phyloP scores from a whole-genome alignment of 495 filamentous ascomycete species.

The Hypoxylon perforatum region DNA sequence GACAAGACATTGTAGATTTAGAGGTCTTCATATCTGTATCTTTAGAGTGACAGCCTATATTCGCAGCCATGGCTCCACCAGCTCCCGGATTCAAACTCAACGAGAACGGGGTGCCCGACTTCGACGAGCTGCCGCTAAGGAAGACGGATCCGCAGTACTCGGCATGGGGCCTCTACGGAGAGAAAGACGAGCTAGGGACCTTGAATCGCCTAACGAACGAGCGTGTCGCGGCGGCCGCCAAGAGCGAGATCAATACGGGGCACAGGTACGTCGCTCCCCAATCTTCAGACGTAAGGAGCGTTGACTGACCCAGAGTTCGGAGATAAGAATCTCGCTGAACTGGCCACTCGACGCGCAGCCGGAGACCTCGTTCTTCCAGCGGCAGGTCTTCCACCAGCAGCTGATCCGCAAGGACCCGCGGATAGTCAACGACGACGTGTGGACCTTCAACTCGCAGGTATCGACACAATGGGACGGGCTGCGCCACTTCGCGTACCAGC shows the following conservation, averaged over 20 bases:
- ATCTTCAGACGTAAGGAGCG: not conserved
- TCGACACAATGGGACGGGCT: slow-evolving; percentile 58
- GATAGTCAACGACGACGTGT: slow-evolving; percentile 67
- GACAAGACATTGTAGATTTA: no score
- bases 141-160: slow-evolving; percentile 53
- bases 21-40: not conserved
- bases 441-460: slow-evolving; percentile 71
- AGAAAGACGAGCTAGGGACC: slow-evolving; percentile 58
- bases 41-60: not conserved
- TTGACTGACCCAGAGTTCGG: not conserved
- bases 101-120: slow-evolving; percentile 54
- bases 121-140: slow-evolving; percentile 58
- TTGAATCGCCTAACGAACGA: slow-evolving; percentile 59
- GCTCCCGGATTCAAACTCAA: slow-evolving; percentile 50
- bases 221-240: slow-evolving; percentile 55
- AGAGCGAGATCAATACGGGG: slow-evolving; percentile 64
- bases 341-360: slow-evolving; percentile 57
- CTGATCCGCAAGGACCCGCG: slow-evolving; percentile 50
- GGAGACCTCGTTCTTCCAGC: slow-evolving; percentile 50
- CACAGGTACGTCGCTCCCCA: slow-evolving; percentile 38
- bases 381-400: slow-evolving; percentile 54
- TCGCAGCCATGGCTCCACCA: slow-evolving; percentile 40
- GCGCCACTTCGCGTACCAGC: slow-evolving; percentile 64
- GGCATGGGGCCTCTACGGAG: slow-evolving; percentile 64
- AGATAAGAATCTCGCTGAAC: slow-evolving; percentile 54